These are phyloP conservation scores for Sordariomycetes sp. DNA, from an alignment of 2,329 filamentous ascomycete species.

Conservation along the genomic window DNA sequence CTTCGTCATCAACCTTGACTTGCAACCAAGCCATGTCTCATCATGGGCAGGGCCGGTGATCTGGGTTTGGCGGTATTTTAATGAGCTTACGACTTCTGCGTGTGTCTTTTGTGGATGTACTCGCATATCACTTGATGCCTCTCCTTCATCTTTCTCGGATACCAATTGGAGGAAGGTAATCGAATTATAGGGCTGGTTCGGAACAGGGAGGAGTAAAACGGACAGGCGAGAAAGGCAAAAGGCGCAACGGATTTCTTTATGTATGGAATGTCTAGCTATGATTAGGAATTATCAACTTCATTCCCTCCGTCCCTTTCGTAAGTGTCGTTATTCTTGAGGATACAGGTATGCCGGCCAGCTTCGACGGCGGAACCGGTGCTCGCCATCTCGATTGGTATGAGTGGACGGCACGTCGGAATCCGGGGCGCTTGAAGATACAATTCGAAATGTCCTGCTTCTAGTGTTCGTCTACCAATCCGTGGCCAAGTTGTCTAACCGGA, in stretches of 20 bases:
- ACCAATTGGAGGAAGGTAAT: conserved; percentile 1
- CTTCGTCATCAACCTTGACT: too few species aligned
- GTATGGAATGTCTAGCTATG: not conserved
- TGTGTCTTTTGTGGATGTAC: conserved; percentile 5
- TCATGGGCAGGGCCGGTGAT: not conserved
- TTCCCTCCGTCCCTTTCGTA: not conserved
- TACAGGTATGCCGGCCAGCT: not conserved
- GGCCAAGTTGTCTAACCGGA: not conserved
- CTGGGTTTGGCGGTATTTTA: not conserved
- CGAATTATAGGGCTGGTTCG: not conserved
- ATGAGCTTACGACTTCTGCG: conserved; percentile 3
- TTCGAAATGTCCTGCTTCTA: not conserved
- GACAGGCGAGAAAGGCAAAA: not conserved
- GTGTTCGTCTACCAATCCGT: not conserved
- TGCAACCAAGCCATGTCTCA: not conserved
- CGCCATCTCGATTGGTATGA: not conserved
- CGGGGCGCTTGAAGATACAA: not conserved
- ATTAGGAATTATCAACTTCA: not conserved
- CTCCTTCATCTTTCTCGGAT: not conserved
- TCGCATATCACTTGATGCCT: conserved; percentile 8
- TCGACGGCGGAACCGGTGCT: not conserved
- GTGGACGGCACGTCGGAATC: not conserved
- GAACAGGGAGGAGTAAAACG: not conserved
- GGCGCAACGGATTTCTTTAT: not conserved
- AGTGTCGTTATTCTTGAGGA: not conserved